Conservation (phyloP, 192 early-diverging fungal species). For the Coemansia sp. region DNA sequence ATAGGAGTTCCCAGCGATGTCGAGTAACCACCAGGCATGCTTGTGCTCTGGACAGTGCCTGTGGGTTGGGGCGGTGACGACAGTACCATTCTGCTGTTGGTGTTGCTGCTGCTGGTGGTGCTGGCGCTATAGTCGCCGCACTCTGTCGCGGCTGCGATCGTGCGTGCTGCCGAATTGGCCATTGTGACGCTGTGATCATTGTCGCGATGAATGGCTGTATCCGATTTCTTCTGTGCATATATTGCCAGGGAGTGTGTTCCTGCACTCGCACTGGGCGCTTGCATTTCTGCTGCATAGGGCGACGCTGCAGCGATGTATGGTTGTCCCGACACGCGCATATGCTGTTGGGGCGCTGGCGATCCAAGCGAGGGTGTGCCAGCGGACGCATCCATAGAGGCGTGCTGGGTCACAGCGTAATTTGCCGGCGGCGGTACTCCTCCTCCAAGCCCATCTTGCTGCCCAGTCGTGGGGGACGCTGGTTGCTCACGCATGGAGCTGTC, state of each 20-base stretch:
- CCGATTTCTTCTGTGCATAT: slow-evolving; percentile 40
- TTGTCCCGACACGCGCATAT: slow-evolving; percentile 45
- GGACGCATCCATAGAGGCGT: neutral
- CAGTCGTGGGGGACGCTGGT: slow-evolving; percentile 3
- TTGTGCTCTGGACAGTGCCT: neutral
- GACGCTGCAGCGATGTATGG: slow-evolving; percentile 31
- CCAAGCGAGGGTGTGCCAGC: slow-evolving; percentile 15
- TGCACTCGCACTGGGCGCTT: slow-evolving; percentile 25
- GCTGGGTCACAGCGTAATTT: neutral
- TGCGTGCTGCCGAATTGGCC: slow-evolving; percentile 1
- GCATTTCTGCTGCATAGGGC: slow-evolving; percentile 31
- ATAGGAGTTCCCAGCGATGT: slow-evolving; percentile 15
- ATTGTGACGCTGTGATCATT: slow-evolving; percentile 18
- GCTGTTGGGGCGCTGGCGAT: slow-evolving; percentile 52
- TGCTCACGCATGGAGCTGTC: neutral
- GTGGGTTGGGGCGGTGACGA: slow-evolving; percentile 16
- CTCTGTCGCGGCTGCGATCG: neutral
- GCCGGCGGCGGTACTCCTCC: slow-evolving; percentile 5
- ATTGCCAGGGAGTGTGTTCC: slow-evolving; percentile 40
- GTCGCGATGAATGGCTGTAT: slow-evolving; percentile 18
- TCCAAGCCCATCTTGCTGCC: neutral
- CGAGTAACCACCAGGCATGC: neutral
- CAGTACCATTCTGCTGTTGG: slow-evolving; percentile 8
- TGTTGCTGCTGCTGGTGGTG: neutral
- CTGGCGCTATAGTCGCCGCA: neutral